These are phyloP conservation scores for Candolleomyces aberdarensis DNA, from an alignment of 768 basidiomycete genomes.

Conservation along the genomic window DNA sequence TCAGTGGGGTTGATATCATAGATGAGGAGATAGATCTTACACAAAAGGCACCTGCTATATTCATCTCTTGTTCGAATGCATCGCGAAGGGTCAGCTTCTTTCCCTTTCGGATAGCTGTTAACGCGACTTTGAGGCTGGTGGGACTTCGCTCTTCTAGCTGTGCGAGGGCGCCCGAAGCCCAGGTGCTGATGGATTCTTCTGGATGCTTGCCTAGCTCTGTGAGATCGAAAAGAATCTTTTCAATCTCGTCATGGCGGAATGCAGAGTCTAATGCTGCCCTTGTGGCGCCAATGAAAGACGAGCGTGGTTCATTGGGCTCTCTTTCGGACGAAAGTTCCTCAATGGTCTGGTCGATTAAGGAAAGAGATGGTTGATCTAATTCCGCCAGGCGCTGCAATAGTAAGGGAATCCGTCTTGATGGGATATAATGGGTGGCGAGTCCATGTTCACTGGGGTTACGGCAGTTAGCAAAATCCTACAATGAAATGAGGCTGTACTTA, in stretches of 20 bases:
- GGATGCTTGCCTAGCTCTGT: constrained; percentile 35
- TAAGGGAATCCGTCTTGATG: constrained; percentile 68
- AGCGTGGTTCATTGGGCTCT: constrained; percentile 49
- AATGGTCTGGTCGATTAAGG: constrained; percentile 52
- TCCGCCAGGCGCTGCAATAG: constrained; percentile 67
- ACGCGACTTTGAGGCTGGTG: constrained; percentile 88
- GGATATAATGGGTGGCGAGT: constrained; percentile 91
- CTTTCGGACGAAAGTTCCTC: constrained; percentile 73
- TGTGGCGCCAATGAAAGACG: constrained; percentile 54
- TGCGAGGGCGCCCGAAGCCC: constrained; percentile 72
- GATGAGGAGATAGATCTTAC: constrained; percentile 47
- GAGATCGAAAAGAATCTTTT: constrained; percentile 64
- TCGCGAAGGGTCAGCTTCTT: constrained; percentile 57
- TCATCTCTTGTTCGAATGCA: constrained; percentile 80
- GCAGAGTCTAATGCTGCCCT: constrained; percentile 79
- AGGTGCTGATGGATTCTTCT: constrained; percentile 50
- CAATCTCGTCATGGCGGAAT: constrained; percentile 70
- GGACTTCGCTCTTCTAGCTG: constrained; percentile 74
- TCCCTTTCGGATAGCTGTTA: constrained; percentile 76
- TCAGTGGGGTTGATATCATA: constrained; percentile 12
- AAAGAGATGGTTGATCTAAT: constrained; percentile 42
- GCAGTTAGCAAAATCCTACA: constrained; percentile 4
- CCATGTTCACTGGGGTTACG: constrained; percentile 69
- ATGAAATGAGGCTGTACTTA: constrained; percentile 38
- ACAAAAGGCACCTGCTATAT: constrained; percentile 85